Evolutionary conservation across 2,329 filamentous ascomycete species (phyloP), one percentile per base, ranked within the genome.

Genomic region (Colletotrichum liaoningense): DNA sequence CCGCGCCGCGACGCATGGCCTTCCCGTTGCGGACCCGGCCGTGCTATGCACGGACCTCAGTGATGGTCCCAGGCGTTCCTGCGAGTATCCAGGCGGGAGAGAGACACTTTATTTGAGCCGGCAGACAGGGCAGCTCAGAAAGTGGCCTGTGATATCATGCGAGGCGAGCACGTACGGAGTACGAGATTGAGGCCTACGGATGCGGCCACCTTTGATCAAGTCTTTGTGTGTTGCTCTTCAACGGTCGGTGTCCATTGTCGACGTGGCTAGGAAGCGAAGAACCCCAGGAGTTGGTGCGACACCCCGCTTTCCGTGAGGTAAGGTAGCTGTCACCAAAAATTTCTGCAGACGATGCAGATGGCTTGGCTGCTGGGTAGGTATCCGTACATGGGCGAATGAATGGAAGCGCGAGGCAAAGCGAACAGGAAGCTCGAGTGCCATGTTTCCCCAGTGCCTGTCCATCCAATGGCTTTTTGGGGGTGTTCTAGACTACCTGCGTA

Each of bases 281-380:
- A 38, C 14, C 49, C 24, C 42, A 22, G 4, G 8, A 49, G 22
- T 22, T 35, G 49, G 33, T 28, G 35, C 52, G n/a, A 24, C 59
- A 65, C 67, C 67, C 67, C 66, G 49, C 52, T 57, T 65, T 64
- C 35, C 22, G 42, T 19, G 14, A 42, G 38, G 38, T 42, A 8
- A 42, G 38, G 38, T 70, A 46, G 68, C 63, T 35, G 55, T 33
- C 24, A 35, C 58, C 19, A 19, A 42, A 55, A 54, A 38, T 33
- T 28, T 56, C 42, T 67, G 67, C 42, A 54, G n/a, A 56, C 22
- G 54, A 35, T 42, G 38, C 38, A 7, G 38, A 42, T 42, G 56
- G 30, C 28, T 19, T n/a, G 42, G 42, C 42, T 60, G 55, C 46
- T 42, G 38, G 38, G 38, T 19, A 42, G 14, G 38, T 42, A 42